A percentile compares a stretch with the other conserved stretches of the same genome.
Conservation (phyloP, 805 yeast genomes). For the Yarrowia sp. region DNA sequence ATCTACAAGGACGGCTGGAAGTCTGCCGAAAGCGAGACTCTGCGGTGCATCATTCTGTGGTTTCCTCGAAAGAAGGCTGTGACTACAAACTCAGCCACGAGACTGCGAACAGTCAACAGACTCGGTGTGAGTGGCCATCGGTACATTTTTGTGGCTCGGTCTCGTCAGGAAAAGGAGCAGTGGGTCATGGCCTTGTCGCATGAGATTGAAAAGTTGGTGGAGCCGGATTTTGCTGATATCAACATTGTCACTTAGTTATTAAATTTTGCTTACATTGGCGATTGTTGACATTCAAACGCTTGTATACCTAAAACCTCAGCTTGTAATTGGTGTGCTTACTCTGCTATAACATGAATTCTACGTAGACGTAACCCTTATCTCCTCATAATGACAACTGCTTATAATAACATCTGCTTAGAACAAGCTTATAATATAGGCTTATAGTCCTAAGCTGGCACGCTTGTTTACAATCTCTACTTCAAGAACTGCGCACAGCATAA, state of each 20-base stretch:
- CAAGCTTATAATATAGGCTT: too few species aligned
- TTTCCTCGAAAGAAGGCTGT: slow-evolving; percentile 57
- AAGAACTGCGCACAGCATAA: too few species aligned
- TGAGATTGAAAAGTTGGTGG: slow-evolving; percentile 36
- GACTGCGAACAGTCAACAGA: slow-evolving; percentile 44
- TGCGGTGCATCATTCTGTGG: slow-evolving; percentile 83
- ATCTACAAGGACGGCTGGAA: slow-evolving; percentile 80
- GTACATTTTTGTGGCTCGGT: slow-evolving; percentile 74
- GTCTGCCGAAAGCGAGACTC: slow-evolving; percentile 71
- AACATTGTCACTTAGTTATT: slow-evolving; percentile 11
- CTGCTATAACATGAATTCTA: too few species aligned
- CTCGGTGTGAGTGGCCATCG: slow-evolving; percentile 67
- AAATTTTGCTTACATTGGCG: too few species aligned
- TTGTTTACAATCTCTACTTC: too few species aligned
- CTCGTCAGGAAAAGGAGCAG: slow-evolving; percentile 75
- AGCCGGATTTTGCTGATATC: slow-evolving; percentile 31
- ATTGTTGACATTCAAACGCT: too few species aligned
- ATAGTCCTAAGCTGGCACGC: too few species aligned
- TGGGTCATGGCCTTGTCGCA: slow-evolving; percentile 59
- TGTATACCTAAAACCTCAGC: too few species aligned
- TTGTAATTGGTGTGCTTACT: too few species aligned
- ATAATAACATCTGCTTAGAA: too few species aligned
- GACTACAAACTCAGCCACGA: background rate
- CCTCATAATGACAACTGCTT: too few species aligned
- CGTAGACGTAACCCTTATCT: too few species aligned